Base-by-base conservation (phyloP, 495 filamentous ascomycete genomes). In the Aspergillus cristatus region DNA sequence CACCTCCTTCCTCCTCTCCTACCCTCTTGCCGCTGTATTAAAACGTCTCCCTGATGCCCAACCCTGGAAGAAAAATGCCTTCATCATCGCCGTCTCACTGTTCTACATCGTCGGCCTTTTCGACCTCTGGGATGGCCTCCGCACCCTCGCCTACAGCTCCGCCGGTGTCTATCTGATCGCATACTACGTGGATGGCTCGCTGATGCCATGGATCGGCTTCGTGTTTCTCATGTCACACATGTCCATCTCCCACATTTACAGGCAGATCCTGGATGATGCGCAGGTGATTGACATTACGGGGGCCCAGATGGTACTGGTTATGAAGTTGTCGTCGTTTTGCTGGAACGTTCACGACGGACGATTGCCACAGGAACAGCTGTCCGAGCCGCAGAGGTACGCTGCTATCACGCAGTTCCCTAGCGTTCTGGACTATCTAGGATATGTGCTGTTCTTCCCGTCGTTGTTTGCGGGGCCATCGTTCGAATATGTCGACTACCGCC, bases 121-220 rank as follows among this genome's bases (percentile, higher is more conserved):
- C 62, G 85, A 90, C 48, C 73, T 98, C 36, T 97, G 93, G 91
- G 67, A 66, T 61, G 91, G 91, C 29, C 62, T 93, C 17, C 73
- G 76, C 18, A 94, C 88, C 1, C 59, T 98, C 14, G 53, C 86
- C 24, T 78, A 93, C 48, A 84, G 82, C 50, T 76, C 91, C 0
- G 74, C 68, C 15, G 90, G 75, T 25, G 74, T 85, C 20, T 97
- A 97, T 56, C 65, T 71, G 38, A 94, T 97, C 48, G 81, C 91
- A 35, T 72, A 77, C 48, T 91, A 82, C 54, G 65, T 97, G 14
- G 71, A 85, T 34, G 86, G 86, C n/a, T 85, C 86, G 3, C 84
- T 88, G 60, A 98, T 98, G 91, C 93, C 93, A 65, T 98, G 91
- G 91, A 75, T 95, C 30, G 87, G 78, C 32, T 97, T 98, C 60